Percentiles rank a stretch among this genome's conserved stretches.
Conservation (phyloP, 148 eudicot species). For the Bassia scoparia region DNA sequence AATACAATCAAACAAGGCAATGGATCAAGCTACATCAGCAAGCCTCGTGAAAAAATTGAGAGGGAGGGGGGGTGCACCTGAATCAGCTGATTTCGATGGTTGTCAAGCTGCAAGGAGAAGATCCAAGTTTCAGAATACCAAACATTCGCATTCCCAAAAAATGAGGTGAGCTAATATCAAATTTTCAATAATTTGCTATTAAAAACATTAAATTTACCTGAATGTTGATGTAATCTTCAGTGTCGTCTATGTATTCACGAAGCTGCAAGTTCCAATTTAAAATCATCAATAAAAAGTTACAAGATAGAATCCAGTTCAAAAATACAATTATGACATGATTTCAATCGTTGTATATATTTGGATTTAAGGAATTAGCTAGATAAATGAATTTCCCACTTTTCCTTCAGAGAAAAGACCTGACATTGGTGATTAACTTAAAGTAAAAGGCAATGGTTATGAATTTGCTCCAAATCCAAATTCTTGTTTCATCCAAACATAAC, state of each 20-base stretch:
- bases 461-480: not conserved
- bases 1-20: too few relatives aligned
- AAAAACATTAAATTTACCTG: conserved; percentile 38
- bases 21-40: too few relatives aligned
- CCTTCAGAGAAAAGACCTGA: not conserved
- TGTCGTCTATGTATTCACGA: conserved; percentile 70
- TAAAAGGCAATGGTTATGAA: not conserved
- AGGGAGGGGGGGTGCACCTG: conserved; percentile 37
- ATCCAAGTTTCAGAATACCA: conserved; percentile 15
- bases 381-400: not conserved
- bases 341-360: too few relatives aligned
- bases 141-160: conserved; percentile 5
- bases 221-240: conserved; percentile 78
- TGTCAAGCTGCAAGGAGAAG: conserved; percentile 61
- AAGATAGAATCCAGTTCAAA: not conserved
- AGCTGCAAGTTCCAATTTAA: conserved; percentile 44
- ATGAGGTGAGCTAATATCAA: not conserved
- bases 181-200: not conserved
- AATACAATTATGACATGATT: not conserved
- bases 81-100: conserved; percentile 74
- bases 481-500: too few relatives aligned
- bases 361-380: not conserved
- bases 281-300: not conserved
- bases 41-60: too few relatives aligned
- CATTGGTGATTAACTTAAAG: not conserved